Evolutionary conservation across 139 green algal genomes (phyloP).

Genomic region (Micractinium conductrix): DNA sequence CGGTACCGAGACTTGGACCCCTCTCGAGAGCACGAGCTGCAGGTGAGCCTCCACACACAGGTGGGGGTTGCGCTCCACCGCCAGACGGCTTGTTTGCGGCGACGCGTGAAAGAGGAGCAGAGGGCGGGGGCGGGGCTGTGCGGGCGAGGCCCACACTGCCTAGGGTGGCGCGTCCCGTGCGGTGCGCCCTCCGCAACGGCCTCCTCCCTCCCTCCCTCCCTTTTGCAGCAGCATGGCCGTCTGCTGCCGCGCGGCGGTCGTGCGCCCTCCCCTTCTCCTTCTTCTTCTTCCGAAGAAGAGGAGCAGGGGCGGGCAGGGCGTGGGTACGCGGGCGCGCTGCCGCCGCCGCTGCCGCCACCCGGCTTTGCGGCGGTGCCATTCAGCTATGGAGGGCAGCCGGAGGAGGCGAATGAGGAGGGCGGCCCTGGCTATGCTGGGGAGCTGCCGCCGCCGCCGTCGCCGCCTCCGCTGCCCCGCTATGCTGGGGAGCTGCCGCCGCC

Average conservation of each 20-base stretch:
- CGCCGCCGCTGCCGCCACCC: slow-evolving; percentile 5
- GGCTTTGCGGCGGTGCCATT: too few relatives aligned
- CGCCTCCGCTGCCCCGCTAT: neutral
- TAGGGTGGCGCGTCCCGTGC: too few relatives aligned
- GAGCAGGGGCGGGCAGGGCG: neutral
- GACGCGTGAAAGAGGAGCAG: too few relatives aligned
- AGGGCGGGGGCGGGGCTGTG: too few relatives aligned
- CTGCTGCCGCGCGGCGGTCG: slow-evolving; percentile 15
- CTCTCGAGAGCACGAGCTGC: slow-evolving; percentile 6
- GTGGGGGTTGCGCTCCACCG: too few relatives aligned
- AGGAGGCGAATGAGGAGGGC: too few relatives aligned
- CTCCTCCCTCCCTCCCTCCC: neutral
- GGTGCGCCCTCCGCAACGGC: too few relatives aligned
- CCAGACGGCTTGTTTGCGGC: too few relatives aligned
- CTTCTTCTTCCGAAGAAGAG: neutral
- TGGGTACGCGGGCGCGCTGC: neutral
- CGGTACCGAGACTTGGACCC: slow-evolving; percentile 40
- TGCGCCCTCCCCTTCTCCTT: neutral
- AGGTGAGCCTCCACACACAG: neutral
- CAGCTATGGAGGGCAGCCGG: too few relatives aligned
- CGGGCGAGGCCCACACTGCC: too few relatives aligned
- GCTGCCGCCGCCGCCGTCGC: slow-evolving; percentile 11
- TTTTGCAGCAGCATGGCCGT: slow-evolving; percentile 18
- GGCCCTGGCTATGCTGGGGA: neutral
- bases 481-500: neutral